Conservation (phyloP, 2,329 filamentous ascomycete genomes). For the Blastomyces parvus region DNA sequence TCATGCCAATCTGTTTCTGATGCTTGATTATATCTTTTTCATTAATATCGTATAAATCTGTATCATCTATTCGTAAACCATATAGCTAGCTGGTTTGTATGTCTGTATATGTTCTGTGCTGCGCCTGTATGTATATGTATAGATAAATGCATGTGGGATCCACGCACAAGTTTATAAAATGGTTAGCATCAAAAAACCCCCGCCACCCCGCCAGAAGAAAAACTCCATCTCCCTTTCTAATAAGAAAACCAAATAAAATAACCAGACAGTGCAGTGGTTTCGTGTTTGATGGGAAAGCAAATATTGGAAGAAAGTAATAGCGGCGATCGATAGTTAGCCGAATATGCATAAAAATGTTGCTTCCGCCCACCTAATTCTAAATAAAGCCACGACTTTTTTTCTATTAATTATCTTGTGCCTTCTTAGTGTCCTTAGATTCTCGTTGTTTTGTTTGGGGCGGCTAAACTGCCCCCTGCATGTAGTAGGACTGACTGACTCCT, state of each 20-base stretch:
- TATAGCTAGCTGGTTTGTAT: background rate
- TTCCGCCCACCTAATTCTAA: background rate
- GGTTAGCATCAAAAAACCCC: background rate
- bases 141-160: background rate
- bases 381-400: background rate
- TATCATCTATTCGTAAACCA: background rate
- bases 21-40: background rate
- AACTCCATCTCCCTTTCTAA: background rate
- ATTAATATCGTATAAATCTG: background rate
- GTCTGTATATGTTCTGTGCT: background rate
- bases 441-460: background rate
- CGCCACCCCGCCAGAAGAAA: background rate
- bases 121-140: background rate
- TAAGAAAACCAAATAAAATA: background rate
- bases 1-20: background rate
- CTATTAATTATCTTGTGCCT: background rate
- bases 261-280: background rate
- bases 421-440: background rate
- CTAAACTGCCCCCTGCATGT: background rate
- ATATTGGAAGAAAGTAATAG: background rate
- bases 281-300: background rate
- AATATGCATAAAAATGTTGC: background rate
- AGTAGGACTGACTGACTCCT: background rate
- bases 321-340: background rate
- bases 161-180: background rate